These are phyloP conservation scores for Vigna reflexopilosa DNA, from an alignment of 306 rosid genomes.

Conservation along the genomic window DNA sequence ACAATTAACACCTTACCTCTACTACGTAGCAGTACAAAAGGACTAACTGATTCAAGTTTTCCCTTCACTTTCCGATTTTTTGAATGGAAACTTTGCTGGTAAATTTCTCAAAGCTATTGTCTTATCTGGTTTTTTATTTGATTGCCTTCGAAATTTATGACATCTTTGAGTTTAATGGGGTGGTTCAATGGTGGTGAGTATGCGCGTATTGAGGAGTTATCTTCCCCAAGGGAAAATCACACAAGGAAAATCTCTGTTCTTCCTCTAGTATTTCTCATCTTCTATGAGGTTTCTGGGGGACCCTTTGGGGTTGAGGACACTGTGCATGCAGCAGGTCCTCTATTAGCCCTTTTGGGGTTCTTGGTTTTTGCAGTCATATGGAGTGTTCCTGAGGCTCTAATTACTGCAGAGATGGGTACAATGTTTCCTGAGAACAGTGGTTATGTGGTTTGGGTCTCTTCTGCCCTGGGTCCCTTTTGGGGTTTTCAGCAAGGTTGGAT, in stretches of 20 bases:
- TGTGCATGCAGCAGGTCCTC: slow-evolving; percentile 81
- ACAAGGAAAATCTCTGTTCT: slow-evolving; percentile 63
- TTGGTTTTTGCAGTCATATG: slow-evolving; percentile 75
- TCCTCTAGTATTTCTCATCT: slow-evolving; percentile 71
- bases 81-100: neutral
- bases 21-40: neutral
- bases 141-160: neutral
- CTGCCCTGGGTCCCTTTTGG: slow-evolving; percentile 84
- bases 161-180: slow-evolving; percentile 45
- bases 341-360: slow-evolving; percentile 75
- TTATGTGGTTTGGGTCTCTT: slow-evolving; percentile 88
- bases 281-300: slow-evolving; percentile 60
- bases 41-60: neutral
- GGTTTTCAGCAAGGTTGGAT: slow-evolving; percentile 92
- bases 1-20: neutral
- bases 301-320: slow-evolving; percentile 85
- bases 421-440: slow-evolving; percentile 89
- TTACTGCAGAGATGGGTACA: slow-evolving; percentile 89
- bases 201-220: slow-evolving; percentile 49
- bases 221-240: slow-evolving; percentile 48
- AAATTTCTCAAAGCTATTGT: neutral
- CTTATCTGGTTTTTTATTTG: neutral
- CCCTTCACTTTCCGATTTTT: neutral
- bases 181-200: slow-evolving; percentile 42
- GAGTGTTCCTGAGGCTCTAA: slow-evolving; percentile 84